Evolutionary conservation across 768 basidiomycete genomes (phyloP).

Genomic region (Trametes cinnabarina): DNA sequence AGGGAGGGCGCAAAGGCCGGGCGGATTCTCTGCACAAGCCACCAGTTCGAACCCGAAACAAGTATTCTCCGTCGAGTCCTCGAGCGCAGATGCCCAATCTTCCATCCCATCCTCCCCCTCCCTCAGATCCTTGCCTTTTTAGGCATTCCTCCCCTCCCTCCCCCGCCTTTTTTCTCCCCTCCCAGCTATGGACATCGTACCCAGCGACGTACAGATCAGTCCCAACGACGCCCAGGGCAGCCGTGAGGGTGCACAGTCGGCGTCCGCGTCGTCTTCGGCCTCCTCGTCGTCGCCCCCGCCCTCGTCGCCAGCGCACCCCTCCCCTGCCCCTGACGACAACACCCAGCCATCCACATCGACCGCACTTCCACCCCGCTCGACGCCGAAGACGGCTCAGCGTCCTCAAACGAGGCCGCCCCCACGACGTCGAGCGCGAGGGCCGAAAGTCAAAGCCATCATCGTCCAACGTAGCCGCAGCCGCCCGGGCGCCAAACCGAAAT

Average conservation of each 20-base stretch:
- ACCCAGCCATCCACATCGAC: constrained; percentile 3
- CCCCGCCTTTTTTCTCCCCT: constrained; percentile 10
- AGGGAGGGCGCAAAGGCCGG: constrained; percentile 14
- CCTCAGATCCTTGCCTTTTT: constrained; percentile 31
- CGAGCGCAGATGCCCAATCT: constrained; percentile 17
- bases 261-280: background rate
- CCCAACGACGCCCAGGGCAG: constrained; percentile 1
- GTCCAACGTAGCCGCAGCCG: constrained; percentile 26
- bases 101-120: constrained; percentile 24
- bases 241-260: background rate
- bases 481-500: constrained; percentile 48
- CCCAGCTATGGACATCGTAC: constrained; percentile 11
- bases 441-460: constrained; percentile 26
- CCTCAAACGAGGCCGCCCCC: constrained; percentile 14
- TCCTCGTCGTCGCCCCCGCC: constrained; percentile 15
- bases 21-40: constrained; percentile 24
- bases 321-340: constrained; percentile 21
- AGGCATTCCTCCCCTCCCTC: constrained; percentile 28
- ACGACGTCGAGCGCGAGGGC: constrained; percentile 14
- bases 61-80: constrained; percentile 14
- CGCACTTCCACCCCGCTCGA: constrained; percentile 4
- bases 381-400: background rate
- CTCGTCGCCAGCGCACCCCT: constrained; percentile 24
- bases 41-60: constrained; percentile 22
- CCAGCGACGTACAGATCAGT: constrained; percentile 13